These are phyloP conservation scores for Suillus paluster DNA, from an alignment of 768 basidiomycete genomes.

Conservation along the genomic window DNA sequence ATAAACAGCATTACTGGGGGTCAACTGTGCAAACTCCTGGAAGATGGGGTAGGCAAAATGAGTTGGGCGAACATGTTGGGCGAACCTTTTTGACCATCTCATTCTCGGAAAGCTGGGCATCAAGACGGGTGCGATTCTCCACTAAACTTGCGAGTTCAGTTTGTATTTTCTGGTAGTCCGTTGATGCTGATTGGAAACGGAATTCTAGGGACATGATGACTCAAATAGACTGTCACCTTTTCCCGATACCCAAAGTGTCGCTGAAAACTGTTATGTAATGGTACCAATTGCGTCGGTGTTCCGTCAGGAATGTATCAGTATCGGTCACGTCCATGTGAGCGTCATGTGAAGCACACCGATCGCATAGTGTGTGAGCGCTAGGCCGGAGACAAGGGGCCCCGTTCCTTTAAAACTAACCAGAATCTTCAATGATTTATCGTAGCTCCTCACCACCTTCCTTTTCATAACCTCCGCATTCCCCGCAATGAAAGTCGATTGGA, in stretches of 20 bases:
- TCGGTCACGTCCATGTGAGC: not conserved
- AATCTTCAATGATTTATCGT: not conserved
- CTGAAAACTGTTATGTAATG: not conserved
- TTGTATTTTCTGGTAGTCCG: conserved; percentile 84
- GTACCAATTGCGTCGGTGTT: not conserved
- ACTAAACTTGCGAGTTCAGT: conserved; percentile 71
- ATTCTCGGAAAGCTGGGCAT: conserved; percentile 90
- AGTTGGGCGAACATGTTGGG: conserved; percentile 1
- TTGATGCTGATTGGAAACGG: conserved; percentile 68
- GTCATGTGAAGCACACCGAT: not conserved
- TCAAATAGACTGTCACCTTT: not conserved
- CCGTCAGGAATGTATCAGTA: not conserved
- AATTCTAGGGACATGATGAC: conserved; percentile 56
- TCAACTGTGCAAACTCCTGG: conserved; percentile 83
- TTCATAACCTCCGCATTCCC: conserved; percentile 22
- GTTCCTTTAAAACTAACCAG: not conserved
- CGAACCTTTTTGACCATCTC: conserved; percentile 87
- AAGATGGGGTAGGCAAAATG: conserved; percentile 7
- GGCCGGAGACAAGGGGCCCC: not conserved
- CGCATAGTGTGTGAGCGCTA: conserved; percentile 5
- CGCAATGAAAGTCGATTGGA: conserved; percentile 51
- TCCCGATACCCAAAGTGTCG: not conserved
- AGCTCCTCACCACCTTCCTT: conserved; percentile 5
- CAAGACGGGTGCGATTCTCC: conserved; percentile 84
- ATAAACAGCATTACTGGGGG: conserved; percentile 79